Percentiles rank a stretch among this genome's conserved stretches.
phyloP scores from a whole-genome alignment of 768 basidiomycete species.

The Tricholoma matsutake region DNA sequence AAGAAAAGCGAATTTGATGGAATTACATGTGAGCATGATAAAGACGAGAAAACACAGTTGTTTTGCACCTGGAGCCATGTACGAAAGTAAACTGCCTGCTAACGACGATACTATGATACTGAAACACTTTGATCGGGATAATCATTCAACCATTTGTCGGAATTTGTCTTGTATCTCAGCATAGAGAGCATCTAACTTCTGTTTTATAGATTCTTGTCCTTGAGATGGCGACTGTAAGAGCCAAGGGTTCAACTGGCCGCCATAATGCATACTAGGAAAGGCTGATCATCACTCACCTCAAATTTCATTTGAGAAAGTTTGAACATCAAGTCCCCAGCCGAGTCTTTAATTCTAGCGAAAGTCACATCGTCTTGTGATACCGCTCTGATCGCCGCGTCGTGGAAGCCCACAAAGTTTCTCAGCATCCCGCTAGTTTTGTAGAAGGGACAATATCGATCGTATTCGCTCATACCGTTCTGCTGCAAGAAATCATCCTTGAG shows the following conservation, averaged over 20 bases:
- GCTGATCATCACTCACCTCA: conserved; percentile 55
- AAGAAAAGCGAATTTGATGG: background rate
- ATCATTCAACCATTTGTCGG: conserved; percentile 77
- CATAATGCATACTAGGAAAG: background rate
- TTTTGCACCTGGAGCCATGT: background rate
- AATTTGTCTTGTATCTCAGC: conserved; percentile 92
- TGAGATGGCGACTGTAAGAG: conserved; percentile 77
- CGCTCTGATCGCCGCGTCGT: conserved; percentile 84
- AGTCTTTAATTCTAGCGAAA: conserved; percentile 84
- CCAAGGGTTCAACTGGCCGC: conserved; percentile 5
- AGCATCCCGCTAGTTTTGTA: conserved; percentile 98
- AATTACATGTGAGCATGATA: background rate
- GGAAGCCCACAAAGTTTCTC: conserved; percentile 90
- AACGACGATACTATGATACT: background rate
- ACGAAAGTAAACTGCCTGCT: background rate
- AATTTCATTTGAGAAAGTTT: conserved; percentile 99
- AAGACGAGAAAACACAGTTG: background rate
- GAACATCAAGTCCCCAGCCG: conserved; percentile 85
- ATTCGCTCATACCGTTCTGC: conserved; percentile 98
- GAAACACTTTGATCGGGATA: background rate
- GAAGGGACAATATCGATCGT: conserved; percentile 97
- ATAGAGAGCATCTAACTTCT: conserved; percentile 79
- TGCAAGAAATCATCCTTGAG: conserved; percentile 97
- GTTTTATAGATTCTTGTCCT: conserved; percentile 79
- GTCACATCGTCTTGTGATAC: conserved; percentile 82